Evolutionary conservation across 768 basidiomycete genomes (phyloP), one percentile per base, ranked within the genome.

Genomic region (Holtermanniella nyarrowii): DNA sequence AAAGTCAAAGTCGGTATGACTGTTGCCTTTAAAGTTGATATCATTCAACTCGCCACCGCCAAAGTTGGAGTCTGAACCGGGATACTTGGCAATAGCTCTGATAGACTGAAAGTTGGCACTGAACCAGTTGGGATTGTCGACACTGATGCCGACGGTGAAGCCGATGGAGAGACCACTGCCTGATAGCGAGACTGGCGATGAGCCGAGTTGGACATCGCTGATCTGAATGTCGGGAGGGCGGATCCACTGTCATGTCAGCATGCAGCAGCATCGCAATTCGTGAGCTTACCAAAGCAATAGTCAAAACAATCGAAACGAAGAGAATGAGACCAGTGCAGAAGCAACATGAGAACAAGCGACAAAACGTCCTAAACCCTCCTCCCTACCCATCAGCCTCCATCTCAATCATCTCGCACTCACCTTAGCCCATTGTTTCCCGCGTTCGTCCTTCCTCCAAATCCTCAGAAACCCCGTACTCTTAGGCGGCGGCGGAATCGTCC

Each of bases 91-190:
- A 3, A 57, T 57, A 3, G 69, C 69, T n/a, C 52, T 53, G 48
- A 71, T 69, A 40, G 65, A 54, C 41, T 61, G 52, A 53, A 71
- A 69, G 50, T 68, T 51, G 26, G 64, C 68, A 21, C 59, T 63
- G 59, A 71, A 71, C 68, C 68, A 71, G 45, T 71, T 71, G 3
- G 70, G 70, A 42, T 71, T 71, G 5, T 60, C 49, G 14, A 68
- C 70, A 42, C 59, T 61, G 20, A 70, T 62, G 21, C 54, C 57
- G 22, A 71, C 42, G 31, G 53, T 61, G 46, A 71, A 63, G 49
- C 53, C 61, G 49, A 71, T 57, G 3, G 52, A 55, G 18, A 71
- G 51, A 5, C 64, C 65, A 22, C 45, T 44, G 10, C 58, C 27
- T 5, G 59, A 64, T 23, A 69, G 47, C 5, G 56, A 45, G n/a